Base-by-base conservation (phyloP, 179 eudicot species). In the Corrigiola litoralis region DNA sequence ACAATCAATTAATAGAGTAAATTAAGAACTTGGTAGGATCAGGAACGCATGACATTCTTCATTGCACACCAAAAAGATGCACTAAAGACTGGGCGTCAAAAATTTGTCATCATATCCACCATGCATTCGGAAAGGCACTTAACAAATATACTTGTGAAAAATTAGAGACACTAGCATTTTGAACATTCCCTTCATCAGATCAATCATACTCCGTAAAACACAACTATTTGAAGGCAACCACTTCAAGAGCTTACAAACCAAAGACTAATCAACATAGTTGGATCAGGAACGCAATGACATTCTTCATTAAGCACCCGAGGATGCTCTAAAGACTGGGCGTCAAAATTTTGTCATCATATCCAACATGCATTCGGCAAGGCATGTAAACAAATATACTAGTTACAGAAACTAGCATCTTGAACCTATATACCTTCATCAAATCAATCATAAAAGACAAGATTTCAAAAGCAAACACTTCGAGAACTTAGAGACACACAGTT, bases 51-150 rank as follows among this genome's bases (percentile, higher is more conserved):
- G 67, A 60, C 73, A 69, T 49, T 69, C 67, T 48, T 24, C 73
- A 61, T 23, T 36, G 20, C 2, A 25, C 68, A 62, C 13, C 24
- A 40, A 58, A n/a, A n/a, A 49, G 61, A 27, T 37, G 31, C 55
- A 62, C 29, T 24, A 50, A 54, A 54, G 73, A 69, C 73, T 69
- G 74, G 73, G 73, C 73, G 67, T 59, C 73, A 69, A 60, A 16
- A 18, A 7, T 29, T 46, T 27, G 37, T 69, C 66, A 28, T 69
- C 73, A 60, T 20, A 12, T 69, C 73, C 20, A 59, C 24, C 40
- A 32, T 31, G 2, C 6, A 16, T 4, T 37, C 5, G 46, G 11
- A 24, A 45, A 6, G 20, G 11, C 0, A 27, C 23, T n/a, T n/a
- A n/a, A n/a, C n/a, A n/a, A n/a, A n/a, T n/a, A n/a, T n/a, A n/a